Evolutionary conservation across 306 rosid genomes (phyloP), one percentile per base, ranked within the genome.

Genomic region (Acacia melanoxylon): DNA sequence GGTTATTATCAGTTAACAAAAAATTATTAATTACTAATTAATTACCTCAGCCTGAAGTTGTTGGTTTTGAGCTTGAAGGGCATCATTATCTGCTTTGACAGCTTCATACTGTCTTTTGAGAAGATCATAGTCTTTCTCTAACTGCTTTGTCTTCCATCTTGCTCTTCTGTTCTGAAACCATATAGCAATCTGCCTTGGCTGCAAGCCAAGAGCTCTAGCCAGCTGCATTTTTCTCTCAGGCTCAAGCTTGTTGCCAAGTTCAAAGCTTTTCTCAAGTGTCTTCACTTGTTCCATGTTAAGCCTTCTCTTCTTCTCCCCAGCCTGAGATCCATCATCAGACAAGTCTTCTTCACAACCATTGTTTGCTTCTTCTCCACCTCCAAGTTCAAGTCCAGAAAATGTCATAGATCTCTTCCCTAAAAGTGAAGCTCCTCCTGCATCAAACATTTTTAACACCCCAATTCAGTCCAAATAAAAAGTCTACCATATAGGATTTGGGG

Each of bases 111-210:
- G 97, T 72, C 94, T 80, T 72, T 89, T 92, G n/a, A 92, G 97
- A 67, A 89, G 71, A 83, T 92, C 97, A 59, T 90, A 90, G 73
- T 92, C 97, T 70, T 90, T 92, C 90, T 92, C 97, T 75, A 92
- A 73, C 77, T 92, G 97, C 85, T 92, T 92, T 31, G 97, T 92
- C 85, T 92, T 92, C 97, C 97, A 92, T 84, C 97, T 91, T 4
- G 97, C 97, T 40, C 97, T 91, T 27, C 97, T 91, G 88, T 92
- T 92, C 75, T 92, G 97, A 79, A 92, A 92, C 97, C 97, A 92
- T 71, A 92, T 92, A 20, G 97, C 97, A 82, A 92, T 90, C 84
- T 92, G 97, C 54, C 97, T 89, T 10, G 97, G 97, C 80, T 92
- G 93, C 61, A 92, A 78, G 19, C 93, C 93, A 63, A 92, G 93